Conservation (phyloP, 306 rosid species). For the Medicago truncatula region DNA sequence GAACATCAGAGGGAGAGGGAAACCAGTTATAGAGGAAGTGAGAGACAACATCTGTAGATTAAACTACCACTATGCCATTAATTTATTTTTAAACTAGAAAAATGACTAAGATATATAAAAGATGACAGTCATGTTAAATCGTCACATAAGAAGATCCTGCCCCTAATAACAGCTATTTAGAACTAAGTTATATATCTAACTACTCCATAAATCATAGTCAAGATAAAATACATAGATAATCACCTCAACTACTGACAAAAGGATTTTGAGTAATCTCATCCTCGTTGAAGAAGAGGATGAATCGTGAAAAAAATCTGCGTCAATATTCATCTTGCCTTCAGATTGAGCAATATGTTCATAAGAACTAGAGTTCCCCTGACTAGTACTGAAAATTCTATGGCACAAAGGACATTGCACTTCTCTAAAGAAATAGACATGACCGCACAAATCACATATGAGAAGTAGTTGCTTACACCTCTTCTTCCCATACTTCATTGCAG, state of each 20-base stretch:
- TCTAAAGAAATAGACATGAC: conserved; percentile 48
- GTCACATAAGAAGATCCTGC: background rate
- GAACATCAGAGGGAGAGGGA: background rate
- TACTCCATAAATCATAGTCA: conserved; percentile 30
- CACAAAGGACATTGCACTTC: conserved; percentile 55
- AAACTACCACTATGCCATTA: conserved; percentile 2
- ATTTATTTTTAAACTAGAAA: background rate
- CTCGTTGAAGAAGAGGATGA: conserved; percentile 58
- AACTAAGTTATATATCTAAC: conserved; percentile 6
- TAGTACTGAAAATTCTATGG: conserved; percentile 45
- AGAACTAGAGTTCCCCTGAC: conserved; percentile 49
- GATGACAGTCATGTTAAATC: conserved; percentile 5
- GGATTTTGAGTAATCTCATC: conserved; percentile 65
- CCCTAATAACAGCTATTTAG: conserved; percentile 5
- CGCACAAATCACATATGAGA: conserved; percentile 61
- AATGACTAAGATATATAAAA: conserved; percentile 6
- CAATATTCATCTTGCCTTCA: conserved; percentile 44
- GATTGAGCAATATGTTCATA: conserved; percentile 48
- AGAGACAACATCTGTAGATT: background rate
- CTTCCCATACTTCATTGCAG: conserved; percentile 60
- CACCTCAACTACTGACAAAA: conserved; percentile 72
- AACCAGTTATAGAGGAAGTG: background rate
- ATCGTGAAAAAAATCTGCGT: conserved; percentile 32
- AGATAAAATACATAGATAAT: conserved; percentile 37
- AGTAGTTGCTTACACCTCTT: conserved; percentile 56